phyloP scores from a whole-genome alignment of 176 grass and related monocot species.

The Paspalum vaginatum region DNA sequence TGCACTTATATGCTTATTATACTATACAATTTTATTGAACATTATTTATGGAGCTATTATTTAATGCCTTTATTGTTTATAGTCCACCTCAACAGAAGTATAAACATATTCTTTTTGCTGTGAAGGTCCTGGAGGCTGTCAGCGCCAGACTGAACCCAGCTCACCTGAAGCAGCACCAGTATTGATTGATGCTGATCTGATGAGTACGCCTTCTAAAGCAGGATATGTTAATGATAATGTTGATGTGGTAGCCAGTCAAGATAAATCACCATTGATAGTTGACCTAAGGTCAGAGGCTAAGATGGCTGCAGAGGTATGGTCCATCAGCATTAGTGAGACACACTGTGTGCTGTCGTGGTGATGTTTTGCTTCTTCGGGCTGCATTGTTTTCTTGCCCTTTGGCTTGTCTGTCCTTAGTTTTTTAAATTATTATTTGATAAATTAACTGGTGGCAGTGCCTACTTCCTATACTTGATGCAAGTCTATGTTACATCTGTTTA shows the following conservation, averaged over 20 bases:
- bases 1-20: not conserved
- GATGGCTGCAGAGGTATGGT: conserved; percentile 64
- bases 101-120: conserved; percentile 10
- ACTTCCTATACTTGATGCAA: not conserved
- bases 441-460: not conserved
- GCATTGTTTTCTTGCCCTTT: conserved; percentile 21
- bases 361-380: not conserved
- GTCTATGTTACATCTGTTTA: not conserved
- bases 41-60: conserved; percentile 13
- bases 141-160: conserved; percentile 34
- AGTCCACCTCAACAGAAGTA: conserved; percentile 3
- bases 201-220: conserved; percentile 33
- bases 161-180: conserved; percentile 27
- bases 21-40: not conserved
- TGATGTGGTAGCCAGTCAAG: conserved; percentile 44
- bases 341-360: conserved; percentile 4
- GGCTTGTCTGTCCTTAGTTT: not conserved
- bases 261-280: conserved; percentile 38
- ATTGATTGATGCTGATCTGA: conserved; percentile 39
- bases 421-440: conserved; percentile 1
- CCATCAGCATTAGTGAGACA: conserved; percentile 14
- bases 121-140: conserved; percentile 44
- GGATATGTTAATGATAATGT: conserved; percentile 33
- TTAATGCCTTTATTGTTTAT: conserved; percentile 28
- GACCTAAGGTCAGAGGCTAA: conserved; percentile 79